Base-by-base conservation (phyloP, 2,329 filamentous ascomycete genomes). In the Truncatella angustata region DNA sequence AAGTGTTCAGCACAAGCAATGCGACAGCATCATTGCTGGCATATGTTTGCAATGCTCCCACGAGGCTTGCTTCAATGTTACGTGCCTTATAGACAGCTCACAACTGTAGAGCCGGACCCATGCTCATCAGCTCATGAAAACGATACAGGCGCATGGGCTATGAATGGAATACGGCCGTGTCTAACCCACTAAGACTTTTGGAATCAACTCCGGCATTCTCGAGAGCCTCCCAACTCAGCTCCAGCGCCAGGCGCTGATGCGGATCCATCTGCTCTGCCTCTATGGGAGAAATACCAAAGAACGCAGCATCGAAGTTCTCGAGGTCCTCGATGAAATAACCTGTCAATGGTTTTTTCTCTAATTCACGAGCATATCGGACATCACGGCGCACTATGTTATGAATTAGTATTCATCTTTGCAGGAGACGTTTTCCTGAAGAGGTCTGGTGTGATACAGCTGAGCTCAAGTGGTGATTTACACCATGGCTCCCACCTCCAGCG, bases 151-250 rank as follows among this genome's bases (percentile, higher is more conserved):
- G n/a, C n/a, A n/a, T n/a, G n/a, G n/a, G n/a, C n/a, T n/a, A n/a
- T n/a, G n/a, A n/a, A n/a, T n/a, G n/a, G 50, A 56, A 70, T 1
- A 68, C 65, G 2, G 61, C 60, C 1, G 66, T 67, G 44, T 66
- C 53, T 2, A 49, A 60, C 1, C 67, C 62, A 26, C 54, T 51
- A 20, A 70, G 53, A 4, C 37, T 54, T 20, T 83, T 5, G 78
- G 80, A 11, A 82, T 81, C 57, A 53, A 84, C 79, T 5, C 84
- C 84, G 39, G 80, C 82, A 73, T 83, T 82, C 63, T 88, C 84
- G 40, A 88, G 72, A 1, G 84, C 82, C 60, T 88, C 85, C 58
- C 52, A 54, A n/a, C 28, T 43, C 10, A 51, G 3, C 21, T 54
- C 52, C 5, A 59, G 54, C 21, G 40, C 49, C 20, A 60, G 53